Percentiles rank a stretch among this genome's conserved stretches.
Conservation (phyloP, 768 basidiomycete species). For the Scleroderma bovista region DNA sequence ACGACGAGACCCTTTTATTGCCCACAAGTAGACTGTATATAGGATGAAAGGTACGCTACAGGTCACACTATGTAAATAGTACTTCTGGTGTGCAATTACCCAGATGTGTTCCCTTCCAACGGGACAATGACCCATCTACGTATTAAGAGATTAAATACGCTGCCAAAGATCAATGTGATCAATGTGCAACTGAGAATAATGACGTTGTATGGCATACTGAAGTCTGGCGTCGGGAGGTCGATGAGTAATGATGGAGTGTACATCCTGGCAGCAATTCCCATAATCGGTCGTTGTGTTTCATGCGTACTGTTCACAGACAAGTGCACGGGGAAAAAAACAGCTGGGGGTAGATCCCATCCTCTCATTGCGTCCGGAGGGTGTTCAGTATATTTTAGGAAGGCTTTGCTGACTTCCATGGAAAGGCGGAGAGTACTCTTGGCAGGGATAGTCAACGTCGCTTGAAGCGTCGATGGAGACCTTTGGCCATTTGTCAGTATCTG, state of each 20-base stretch:
- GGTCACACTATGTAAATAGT: no score
- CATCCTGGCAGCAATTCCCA: slow-evolving; percentile 36
- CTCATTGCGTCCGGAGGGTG: slow-evolving; percentile 94
- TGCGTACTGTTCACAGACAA: background rate
- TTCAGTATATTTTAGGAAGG: slow-evolving; percentile 90
- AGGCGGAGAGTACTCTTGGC: slow-evolving; percentile 57
- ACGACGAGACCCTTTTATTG: no score
- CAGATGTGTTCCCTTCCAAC: slow-evolving; percentile 22
- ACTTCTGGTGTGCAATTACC: no score
- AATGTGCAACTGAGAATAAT: slow-evolving; percentile 94
- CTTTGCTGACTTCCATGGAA: slow-evolving; percentile 70
- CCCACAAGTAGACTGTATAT: no score
- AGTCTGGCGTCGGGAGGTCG: slow-evolving; percentile 97
- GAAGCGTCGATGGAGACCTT: slow-evolving; percentile 58
- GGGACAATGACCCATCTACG: slow-evolving; percentile 66
- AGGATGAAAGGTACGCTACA: no score
- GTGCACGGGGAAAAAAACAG: slow-evolving; percentile 52
- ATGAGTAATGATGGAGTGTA: slow-evolving; percentile 82
- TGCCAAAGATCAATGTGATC: slow-evolving; percentile 90
- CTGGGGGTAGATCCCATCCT: slow-evolving; percentile 90
- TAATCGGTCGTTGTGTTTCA: background rate
- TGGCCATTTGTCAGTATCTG: slow-evolving; percentile 12
- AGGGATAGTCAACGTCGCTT: slow-evolving; percentile 67
- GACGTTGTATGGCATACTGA: slow-evolving; percentile 99
- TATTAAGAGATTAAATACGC: slow-evolving; percentile 82